A percentile compares a stretch with the other conserved stretches of the same genome.
Evolutionary conservation across 106 monocot species (phyloP).

Genomic region (Dendrobium nobile): DNA sequence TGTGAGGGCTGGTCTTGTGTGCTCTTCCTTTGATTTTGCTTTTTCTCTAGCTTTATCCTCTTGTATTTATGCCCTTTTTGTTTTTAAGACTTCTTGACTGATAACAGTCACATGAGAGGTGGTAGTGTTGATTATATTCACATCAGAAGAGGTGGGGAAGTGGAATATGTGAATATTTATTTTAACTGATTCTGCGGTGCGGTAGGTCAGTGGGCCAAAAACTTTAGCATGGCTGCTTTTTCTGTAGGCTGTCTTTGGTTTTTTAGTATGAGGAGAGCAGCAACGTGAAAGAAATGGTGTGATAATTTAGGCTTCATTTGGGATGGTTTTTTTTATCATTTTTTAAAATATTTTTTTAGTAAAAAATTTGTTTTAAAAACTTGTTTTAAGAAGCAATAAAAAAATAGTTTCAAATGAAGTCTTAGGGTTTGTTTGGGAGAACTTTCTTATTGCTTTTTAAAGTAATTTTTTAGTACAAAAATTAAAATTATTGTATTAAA

Average conservation of each 20-base stretch:
- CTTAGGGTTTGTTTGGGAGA: no score
- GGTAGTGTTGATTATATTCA: not conserved
- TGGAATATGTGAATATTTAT: not conserved
- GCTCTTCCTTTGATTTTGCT: not conserved
- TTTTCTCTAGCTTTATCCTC: not conserved
- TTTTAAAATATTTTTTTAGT: no score
- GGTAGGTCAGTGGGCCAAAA: not conserved
- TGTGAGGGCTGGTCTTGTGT: no score
- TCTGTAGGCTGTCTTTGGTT: not conserved
- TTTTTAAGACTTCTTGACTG: not conserved
- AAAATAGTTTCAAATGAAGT: no score
- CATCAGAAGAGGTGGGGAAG: not conserved
- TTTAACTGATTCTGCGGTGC: not conserved
- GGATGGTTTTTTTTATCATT: no score
- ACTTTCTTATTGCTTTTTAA: no score
- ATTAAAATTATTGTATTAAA: no score
- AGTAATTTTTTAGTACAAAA: no score
- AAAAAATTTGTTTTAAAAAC: no score
- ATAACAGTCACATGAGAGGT: not conserved
- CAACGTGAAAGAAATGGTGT: not conserved
- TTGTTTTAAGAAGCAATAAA: no score
- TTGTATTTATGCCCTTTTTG: no score
- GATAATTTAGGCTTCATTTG: no score
- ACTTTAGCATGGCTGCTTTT: not conserved
- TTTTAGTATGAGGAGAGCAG: not conserved